Percentiles rank a stretch among this genome's conserved stretches.
Evolutionary conservation across 2,329 filamentous ascomycete genomes (phyloP).

Genomic region (Epichloe gansuensis): DNA sequence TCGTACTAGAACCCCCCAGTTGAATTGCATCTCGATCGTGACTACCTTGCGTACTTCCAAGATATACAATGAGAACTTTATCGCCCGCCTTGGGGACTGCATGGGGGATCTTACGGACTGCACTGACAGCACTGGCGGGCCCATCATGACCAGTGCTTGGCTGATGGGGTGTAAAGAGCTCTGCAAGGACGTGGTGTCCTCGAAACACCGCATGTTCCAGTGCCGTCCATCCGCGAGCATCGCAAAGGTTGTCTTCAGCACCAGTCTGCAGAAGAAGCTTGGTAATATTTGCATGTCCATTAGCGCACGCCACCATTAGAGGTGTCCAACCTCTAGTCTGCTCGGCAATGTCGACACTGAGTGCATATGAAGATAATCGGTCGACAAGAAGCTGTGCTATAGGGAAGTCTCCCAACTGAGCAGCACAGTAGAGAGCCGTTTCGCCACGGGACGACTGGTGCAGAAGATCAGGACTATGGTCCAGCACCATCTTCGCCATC

Average conservation of each 20-base stretch:
- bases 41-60: conserved; percentile 8
- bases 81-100: background rate
- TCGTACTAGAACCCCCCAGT: background rate
- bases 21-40: conserved; percentile 2
- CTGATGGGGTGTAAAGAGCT: conserved; percentile 3
- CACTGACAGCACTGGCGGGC: background rate
- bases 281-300: conserved; percentile 14
- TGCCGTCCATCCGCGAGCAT: conserved; percentile 20
- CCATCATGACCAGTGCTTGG: background rate
- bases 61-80: conserved; percentile 6
- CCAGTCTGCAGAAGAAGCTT: conserved; percentile 16
- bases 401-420: conserved; percentile 9
- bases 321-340: conserved; percentile 19
- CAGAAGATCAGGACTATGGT: conserved; percentile 2
- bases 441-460: conserved; percentile 8
- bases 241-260: conserved; percentile 10
- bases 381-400: conserved; percentile 6
- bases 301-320: conserved; percentile 17
- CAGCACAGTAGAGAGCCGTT: conserved; percentile 15
- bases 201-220: conserved; percentile 21
- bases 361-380: conserved; percentile 3
- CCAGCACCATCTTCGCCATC: background rate
- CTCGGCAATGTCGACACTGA: conserved; percentile 11
- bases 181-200: conserved; percentile 18
- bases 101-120: background rate